Evolutionary conservation across 768 basidiomycete species (phyloP).

Genomic region (Kwoniella botswanensis): DNA sequence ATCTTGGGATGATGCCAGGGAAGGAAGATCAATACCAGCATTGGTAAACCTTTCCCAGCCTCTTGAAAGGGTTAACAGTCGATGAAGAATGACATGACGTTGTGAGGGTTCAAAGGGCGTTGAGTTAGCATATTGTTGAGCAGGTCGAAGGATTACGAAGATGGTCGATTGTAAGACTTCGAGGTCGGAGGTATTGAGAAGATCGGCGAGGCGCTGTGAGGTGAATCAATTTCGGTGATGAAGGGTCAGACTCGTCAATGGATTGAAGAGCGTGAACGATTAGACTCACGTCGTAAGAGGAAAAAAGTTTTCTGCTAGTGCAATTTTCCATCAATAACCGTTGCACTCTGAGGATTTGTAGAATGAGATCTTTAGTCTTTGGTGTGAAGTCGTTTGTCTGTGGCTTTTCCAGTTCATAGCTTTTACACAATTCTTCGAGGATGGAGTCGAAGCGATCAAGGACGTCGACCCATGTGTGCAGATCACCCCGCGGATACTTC

Average conservation of each 20-base stretch:
- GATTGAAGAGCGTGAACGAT: too few species aligned
- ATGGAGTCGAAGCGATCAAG: constrained; percentile 94
- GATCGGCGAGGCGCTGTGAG: constrained; percentile 79
- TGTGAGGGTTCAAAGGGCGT: constrained; percentile 80
- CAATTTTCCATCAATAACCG: constrained; percentile 92
- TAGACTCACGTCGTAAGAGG: constrained; percentile 87
- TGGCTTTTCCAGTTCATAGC: constrained; percentile 80
- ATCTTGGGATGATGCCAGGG: constrained; percentile 17
- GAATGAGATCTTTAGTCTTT: constrained; percentile 72
- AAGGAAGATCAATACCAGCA: constrained; percentile 32
- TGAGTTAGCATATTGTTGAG: constrained; percentile 91
- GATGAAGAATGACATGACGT: constrained; percentile 73
- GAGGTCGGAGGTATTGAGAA: constrained; percentile 85
- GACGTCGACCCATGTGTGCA: constrained; percentile 94
- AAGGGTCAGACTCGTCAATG: neutral
- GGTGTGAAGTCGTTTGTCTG: constrained; percentile 81
- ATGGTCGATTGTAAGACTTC: constrained; percentile 83
- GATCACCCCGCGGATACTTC: constrained; percentile 95
- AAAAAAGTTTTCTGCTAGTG: constrained; percentile 94
- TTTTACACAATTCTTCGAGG: constrained; percentile 77
- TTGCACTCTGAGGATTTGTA: constrained; percentile 85
- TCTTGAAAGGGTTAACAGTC: constrained; percentile 70
- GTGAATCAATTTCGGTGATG: constrained; percentile 10
- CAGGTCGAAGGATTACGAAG: constrained; percentile 84
- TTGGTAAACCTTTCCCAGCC: constrained; percentile 40